phyloP scores from a whole-genome alignment of 2,329 filamentous ascomycete genomes.

The Pseudovirgaria hyperparasitica region DNA sequence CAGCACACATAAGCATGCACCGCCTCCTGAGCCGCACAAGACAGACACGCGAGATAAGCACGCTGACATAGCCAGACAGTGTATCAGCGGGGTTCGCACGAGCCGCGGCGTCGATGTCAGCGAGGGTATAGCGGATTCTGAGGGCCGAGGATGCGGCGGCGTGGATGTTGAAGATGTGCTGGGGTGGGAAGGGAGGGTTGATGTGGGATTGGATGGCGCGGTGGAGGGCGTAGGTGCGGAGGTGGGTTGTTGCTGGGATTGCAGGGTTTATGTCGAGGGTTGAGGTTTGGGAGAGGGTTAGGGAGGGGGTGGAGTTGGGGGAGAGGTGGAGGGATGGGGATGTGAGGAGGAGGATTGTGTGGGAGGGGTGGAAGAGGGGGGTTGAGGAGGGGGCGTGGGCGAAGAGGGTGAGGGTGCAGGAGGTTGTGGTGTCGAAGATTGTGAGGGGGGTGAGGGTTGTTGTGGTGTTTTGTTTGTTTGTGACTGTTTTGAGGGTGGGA shows the following conservation, averaged over 20 bases:
- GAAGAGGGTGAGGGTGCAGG: constrained; percentile 43
- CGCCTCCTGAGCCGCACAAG: constrained; percentile 27
- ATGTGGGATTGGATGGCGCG: constrained; percentile 38
- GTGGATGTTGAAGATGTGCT: constrained; percentile 11
- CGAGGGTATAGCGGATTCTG: constrained; percentile 29
- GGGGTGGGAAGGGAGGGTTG: constrained; percentile 33
- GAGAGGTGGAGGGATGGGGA: constrained; percentile 29
- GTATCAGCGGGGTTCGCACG: constrained; percentile 12
- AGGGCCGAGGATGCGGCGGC: constrained; percentile 12
- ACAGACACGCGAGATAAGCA: constrained; percentile 30
- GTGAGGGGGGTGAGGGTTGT: constrained; percentile 37
- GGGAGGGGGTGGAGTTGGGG: constrained; percentile 20
- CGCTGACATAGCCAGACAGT: constrained; percentile 31
- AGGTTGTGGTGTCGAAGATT: constrained; percentile 46
- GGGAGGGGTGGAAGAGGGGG: constrained; percentile 32
- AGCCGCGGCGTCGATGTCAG: constrained; percentile 27
- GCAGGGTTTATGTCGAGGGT: constrained; percentile 44
- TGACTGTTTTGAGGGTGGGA: constrained; percentile 20
- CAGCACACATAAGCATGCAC: constrained; percentile 30
- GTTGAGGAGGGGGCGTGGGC: constrained; percentile 35
- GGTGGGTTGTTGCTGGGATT: constrained; percentile 40
- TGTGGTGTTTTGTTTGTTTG: constrained; percentile 33
- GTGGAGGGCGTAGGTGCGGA: constrained; percentile 36
- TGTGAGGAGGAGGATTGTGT: constrained; percentile 39
- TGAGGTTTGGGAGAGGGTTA: constrained; percentile 34